Percentiles rank a stretch among this genome's conserved stretches.
These are phyloP conservation scores for Halenospora varia DNA, from an alignment of 495 filamentous ascomycete species.

Conservation along the genomic window DNA sequence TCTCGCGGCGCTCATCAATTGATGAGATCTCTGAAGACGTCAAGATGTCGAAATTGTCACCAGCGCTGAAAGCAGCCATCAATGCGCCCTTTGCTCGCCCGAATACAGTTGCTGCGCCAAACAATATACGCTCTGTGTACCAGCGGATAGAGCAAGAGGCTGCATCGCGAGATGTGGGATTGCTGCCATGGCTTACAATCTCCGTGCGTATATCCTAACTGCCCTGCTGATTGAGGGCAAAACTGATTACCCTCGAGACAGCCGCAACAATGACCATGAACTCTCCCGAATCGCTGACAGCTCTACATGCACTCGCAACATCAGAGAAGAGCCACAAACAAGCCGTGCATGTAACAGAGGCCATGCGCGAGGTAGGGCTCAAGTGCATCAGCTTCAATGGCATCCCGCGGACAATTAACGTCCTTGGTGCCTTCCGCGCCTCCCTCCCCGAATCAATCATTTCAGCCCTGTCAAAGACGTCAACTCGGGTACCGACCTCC, in stretches of 20 bases:
- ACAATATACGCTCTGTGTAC: slow-evolving; percentile 56
- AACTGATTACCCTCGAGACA: slow-evolving; percentile 37
- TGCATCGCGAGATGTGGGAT: slow-evolving; percentile 47
- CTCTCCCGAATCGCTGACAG: slow-evolving; percentile 59
- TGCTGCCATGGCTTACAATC: slow-evolving; percentile 60
- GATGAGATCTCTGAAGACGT: no score
- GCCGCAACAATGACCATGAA: slow-evolving; percentile 74
- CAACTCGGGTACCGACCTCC: slow-evolving; percentile 30
- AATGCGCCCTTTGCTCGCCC: slow-evolving; percentile 61
- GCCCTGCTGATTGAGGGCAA: slow-evolving; percentile 12
- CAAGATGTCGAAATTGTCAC: slow-evolving; percentile 73
- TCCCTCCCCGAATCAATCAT: slow-evolving; percentile 46
- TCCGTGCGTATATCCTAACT: slow-evolving; percentile 39
- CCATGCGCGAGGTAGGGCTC: slow-evolving; percentile 74
- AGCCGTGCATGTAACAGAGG: slow-evolving; percentile 53
- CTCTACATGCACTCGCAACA: slow-evolving; percentile 51
- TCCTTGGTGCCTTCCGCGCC: slow-evolving; percentile 59
- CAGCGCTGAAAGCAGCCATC: slow-evolving; percentile 66
- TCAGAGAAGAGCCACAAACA: slow-evolving; percentile 31
- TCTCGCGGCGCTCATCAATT: no score
- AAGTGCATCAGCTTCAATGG: slow-evolving; percentile 86
- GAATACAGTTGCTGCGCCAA: slow-evolving; percentile 58
- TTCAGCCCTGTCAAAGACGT: slow-evolving; percentile 40
- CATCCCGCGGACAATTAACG: slow-evolving; percentile 78
- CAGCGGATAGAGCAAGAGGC: slow-evolving; percentile 53